Conservation (phyloP, 768 basidiomycete genomes). For the Boletales sp. region DNA sequence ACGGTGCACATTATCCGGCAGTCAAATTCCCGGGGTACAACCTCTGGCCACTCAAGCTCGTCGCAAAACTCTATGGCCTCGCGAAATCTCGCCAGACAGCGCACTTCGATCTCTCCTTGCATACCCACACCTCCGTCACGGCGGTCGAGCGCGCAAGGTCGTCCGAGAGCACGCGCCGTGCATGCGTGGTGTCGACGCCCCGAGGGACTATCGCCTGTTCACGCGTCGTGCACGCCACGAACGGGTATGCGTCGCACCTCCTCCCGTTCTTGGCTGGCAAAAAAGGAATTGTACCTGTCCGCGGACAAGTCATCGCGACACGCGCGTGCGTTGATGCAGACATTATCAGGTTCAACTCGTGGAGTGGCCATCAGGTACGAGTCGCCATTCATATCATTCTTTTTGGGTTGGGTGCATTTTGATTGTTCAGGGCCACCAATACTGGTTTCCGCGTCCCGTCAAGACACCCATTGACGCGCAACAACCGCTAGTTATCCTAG, state of each 20-base stretch:
- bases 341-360: constrained; percentile 42
- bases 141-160: constrained; percentile 29
- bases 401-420: too few species aligned
- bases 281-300: constrained; percentile 59
- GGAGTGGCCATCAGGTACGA: constrained; percentile 40
- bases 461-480: constrained; percentile 15
- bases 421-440: constrained; percentile 48
- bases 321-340: constrained; percentile 38
- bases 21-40: constrained; percentile 55
- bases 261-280: constrained; percentile 62
- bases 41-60: constrained; percentile 78
- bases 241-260: constrained; percentile 75
- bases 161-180: neutral
- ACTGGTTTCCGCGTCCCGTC: constrained; percentile 77
- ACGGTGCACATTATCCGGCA: constrained; percentile 46
- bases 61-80: constrained; percentile 56
- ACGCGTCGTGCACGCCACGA: constrained; percentile 82
- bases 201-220: constrained; percentile 60
- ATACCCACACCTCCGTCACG: constrained; percentile 72
- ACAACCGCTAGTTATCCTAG: constrained; percentile 64
- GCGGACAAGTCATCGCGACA: constrained; percentile 61
- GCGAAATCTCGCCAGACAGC: constrained; percentile 28
- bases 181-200: constrained; percentile 42
- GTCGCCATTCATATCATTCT: neutral
- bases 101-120: constrained; percentile 47